These are phyloP conservation scores for Phaeoacremonium minimum DNA, from an alignment of 2,329 filamentous ascomycete species.

Conservation along the genomic window DNA sequence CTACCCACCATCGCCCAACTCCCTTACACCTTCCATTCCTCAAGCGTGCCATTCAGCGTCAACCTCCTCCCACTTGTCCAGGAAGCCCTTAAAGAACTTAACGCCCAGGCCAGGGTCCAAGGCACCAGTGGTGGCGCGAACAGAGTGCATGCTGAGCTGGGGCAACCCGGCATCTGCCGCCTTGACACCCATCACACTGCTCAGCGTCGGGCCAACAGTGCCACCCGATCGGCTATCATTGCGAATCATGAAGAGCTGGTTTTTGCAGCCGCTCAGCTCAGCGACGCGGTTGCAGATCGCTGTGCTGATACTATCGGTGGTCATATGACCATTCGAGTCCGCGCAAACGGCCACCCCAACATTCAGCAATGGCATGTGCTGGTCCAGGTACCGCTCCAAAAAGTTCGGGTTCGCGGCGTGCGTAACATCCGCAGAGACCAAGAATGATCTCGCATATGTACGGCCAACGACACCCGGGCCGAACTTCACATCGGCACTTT, in stretches of 20 bases:
- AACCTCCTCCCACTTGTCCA: conserved; percentile 80
- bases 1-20: no score
- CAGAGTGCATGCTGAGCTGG: conserved; percentile 90
- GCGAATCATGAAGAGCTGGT: conserved; percentile 91
- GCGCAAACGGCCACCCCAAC: conserved; percentile 75
- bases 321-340: conserved; percentile 94
- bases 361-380: conserved; percentile 85
- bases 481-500: conserved; percentile 40
- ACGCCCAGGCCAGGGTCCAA: conserved; percentile 85
- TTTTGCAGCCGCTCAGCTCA: conserved; percentile 62
- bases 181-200: conserved; percentile 72
- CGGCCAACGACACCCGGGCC: conserved; percentile 65
- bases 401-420: conserved; percentile 97
- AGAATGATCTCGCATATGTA: conserved; percentile 87
- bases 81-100: conserved; percentile 83
- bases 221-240: conserved; percentile 88
- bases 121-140: conserved; percentile 81
- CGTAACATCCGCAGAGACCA: conserved; percentile 88
- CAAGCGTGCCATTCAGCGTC: conserved; percentile 68
- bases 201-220: conserved; percentile 91
- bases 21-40: background rate
- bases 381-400: conserved; percentile 72
- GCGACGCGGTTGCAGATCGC: conserved; percentile 76
- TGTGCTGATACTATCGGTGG: conserved; percentile 82
- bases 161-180: conserved; percentile 85